Evolutionary conservation across 176 grass and related monocot genomes (phyloP).

Genomic region (Oryza brachyantha): DNA sequence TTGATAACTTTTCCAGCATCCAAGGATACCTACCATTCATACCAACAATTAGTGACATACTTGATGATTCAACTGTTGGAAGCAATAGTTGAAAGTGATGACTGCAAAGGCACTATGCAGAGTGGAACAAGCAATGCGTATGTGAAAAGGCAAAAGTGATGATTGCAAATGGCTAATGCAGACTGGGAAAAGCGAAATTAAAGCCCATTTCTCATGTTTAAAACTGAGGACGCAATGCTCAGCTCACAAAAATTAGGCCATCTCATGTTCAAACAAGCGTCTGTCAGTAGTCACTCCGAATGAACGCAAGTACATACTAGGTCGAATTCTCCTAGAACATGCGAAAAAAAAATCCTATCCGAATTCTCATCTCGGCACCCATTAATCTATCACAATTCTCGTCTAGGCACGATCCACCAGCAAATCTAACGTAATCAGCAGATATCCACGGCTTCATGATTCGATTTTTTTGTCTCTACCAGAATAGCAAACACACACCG

Average conservation of each 20-base stretch:
- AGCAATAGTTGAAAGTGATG: slow-evolving; percentile 13
- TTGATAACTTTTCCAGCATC: slow-evolving; percentile 95
- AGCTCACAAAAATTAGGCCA: background rate
- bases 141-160: background rate
- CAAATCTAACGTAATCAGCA: slow-evolving; percentile 11
- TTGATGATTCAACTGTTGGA: background rate
- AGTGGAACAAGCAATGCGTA: slow-evolving; percentile 9
- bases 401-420: background rate
- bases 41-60: slow-evolving; percentile 18
- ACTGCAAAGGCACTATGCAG: background rate
- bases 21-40: slow-evolving; percentile 71
- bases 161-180: background rate
- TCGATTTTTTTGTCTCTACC: background rate
- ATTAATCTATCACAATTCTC: no score
- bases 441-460: background rate
- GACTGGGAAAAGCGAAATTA: background rate
- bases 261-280: background rate
- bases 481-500: background rate
- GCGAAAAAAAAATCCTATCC: background rate
- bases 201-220: background rate
- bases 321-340: background rate
- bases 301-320: background rate
- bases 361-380: background rate
- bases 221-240: background rate
- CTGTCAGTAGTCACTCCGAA: background rate